phyloP scores from a whole-genome alignment of 2,329 filamentous ascomycete genomes.

The Metarhizium rileyi region DNA sequence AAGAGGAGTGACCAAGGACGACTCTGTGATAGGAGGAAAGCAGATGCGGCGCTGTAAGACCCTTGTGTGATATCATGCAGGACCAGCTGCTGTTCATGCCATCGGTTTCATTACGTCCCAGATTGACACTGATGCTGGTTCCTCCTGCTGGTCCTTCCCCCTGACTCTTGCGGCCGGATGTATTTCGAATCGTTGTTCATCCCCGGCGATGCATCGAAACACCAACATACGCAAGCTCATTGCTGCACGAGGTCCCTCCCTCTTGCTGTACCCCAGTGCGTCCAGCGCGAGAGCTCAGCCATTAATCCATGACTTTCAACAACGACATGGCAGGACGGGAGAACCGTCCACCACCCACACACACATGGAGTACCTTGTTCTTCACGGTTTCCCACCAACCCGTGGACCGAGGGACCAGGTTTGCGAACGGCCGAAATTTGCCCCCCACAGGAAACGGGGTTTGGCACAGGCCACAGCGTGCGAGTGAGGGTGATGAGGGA shows the following conservation, averaged over 20 bases:
- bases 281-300: no score
- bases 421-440: constrained; percentile 9
- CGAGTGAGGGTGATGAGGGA: neutral
- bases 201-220: neutral
- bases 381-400: neutral
- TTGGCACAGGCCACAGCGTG: constrained; percentile 1
- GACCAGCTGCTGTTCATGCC: neutral
- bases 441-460: constrained; percentile 3
- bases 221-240: neutral
- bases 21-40: no score
- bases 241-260: neutral
- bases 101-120: neutral
- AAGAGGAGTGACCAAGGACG: no score
- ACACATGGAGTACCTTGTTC: neutral
- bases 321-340: neutral
- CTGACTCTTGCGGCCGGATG: neutral
- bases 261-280: no score
- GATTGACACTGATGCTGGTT: neutral
- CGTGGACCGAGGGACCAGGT: neutral
- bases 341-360: no score
- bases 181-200: neutral
- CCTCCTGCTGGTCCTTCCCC: neutral
- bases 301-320: neutral
- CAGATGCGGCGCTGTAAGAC: no score
- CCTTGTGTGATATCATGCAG: neutral